Conservation (phyloP, 805 yeast species). For the Ogataea salicorniae region DNA sequence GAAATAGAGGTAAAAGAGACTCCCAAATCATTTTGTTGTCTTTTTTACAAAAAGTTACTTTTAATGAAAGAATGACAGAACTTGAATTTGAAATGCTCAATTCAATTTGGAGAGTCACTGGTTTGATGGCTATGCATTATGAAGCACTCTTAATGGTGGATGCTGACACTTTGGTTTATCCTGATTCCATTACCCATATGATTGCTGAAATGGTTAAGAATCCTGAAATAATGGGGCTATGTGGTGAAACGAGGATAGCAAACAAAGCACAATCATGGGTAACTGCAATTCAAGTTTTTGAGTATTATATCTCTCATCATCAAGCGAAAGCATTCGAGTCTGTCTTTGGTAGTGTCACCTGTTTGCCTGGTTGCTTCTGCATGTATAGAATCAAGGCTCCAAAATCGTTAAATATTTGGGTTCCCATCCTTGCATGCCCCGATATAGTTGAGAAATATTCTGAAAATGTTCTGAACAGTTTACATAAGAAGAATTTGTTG, state of each 20-base stretch:
- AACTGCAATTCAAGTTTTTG: conserved; percentile 89
- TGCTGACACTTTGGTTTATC: conserved; percentile 86
- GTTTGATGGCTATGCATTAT: conserved; percentile 76
- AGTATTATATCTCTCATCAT: conserved; percentile 89
- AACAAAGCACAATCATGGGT: conserved; percentile 84
- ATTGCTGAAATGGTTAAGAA: conserved; percentile 83
- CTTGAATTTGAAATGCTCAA: conserved; percentile 74
- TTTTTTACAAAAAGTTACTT: conserved; percentile 79
- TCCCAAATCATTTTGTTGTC: conserved; percentile 90
- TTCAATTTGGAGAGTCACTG: conserved; percentile 77
- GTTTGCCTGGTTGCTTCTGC: conserved; percentile 93
- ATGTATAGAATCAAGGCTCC: conserved; percentile 90
- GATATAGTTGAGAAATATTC: conserved; percentile 90
- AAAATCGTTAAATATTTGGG: conserved; percentile 81
- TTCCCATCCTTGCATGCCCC: conserved; percentile 87
- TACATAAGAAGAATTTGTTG: conserved; percentile 81
- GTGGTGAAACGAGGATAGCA: conserved; percentile 92
- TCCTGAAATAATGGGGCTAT: conserved; percentile 83
- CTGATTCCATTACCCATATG: conserved; percentile 88
- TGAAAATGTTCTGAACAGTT: conserved; percentile 76
- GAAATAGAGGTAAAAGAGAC: conserved; percentile 95
- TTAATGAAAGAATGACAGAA: conserved; percentile 92
- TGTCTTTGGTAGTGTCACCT: conserved; percentile 91
- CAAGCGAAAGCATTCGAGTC: conserved; percentile 93
- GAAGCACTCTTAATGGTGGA: conserved; percentile 88